A percentile compares a stretch with the other conserved stretches of the same genome.
Evolutionary conservation across 2,329 filamentous ascomycete genomes (phyloP).

Genomic region (Sporothrix mexicana): DNA sequence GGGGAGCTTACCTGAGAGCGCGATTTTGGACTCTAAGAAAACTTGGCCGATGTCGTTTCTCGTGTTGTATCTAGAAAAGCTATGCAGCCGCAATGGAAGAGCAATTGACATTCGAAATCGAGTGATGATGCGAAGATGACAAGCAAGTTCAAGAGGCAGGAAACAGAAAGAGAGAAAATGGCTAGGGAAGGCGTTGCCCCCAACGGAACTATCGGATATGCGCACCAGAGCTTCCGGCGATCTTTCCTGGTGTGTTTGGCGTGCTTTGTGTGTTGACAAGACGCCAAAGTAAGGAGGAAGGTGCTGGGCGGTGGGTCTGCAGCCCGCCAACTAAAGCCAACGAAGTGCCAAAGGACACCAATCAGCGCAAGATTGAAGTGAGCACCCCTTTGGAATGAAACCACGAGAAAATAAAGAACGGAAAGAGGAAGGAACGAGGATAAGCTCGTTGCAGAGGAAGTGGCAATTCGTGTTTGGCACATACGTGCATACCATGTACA

Average conservation of each 20-base stretch:
- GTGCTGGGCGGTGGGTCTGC: conserved; percentile 13
- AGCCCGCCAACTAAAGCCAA: background rate
- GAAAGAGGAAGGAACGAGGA: background rate
- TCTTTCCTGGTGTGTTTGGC: background rate
- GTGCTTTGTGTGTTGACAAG: conserved; percentile 3
- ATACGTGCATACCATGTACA: background rate
- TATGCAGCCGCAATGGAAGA: background rate
- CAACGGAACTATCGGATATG: conserved; percentile 14
- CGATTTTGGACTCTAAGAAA: background rate
- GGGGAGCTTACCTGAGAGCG: conserved; percentile 13
- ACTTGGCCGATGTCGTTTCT: background rate
- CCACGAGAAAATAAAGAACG: background rate
- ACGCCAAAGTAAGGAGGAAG: background rate
- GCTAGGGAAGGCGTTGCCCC: background rate
- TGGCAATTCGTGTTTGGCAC: background rate
- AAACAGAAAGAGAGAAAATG: background rate
- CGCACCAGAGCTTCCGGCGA: background rate
- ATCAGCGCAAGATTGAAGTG: background rate
- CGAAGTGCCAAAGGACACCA: background rate
- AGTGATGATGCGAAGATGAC: background rate
- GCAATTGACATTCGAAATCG: background rate
- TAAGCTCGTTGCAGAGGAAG: background rate
- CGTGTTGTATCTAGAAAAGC: background rate
- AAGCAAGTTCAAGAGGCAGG: background rate
- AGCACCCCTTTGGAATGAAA: background rate